Percentiles rank a stretch among this genome's conserved stretches.
phyloP scores from a whole-genome alignment of 176 grass and related monocot genomes.

The Zea mays region DNA sequence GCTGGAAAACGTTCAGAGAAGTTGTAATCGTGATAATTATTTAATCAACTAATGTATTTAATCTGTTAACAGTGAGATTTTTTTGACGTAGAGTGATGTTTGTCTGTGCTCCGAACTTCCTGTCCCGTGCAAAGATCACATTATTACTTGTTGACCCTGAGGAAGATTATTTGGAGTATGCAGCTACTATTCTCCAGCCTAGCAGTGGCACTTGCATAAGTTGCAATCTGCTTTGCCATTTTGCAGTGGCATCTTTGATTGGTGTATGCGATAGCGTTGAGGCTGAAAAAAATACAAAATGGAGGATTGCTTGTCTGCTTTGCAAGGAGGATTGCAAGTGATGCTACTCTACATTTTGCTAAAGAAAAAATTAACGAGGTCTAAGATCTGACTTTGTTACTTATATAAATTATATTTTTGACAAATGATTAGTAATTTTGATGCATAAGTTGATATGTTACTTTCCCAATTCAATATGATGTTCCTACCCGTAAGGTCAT shows the following conservation, averaged over 20 bases:
- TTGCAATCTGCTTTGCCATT: slow-evolving; percentile 43
- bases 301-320: slow-evolving; percentile 29
- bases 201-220: too few species aligned
- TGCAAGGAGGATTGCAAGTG: slow-evolving; percentile 52
- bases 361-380: too few species aligned
- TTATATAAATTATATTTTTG: too few species aligned
- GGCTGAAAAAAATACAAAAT: slow-evolving; percentile 43
- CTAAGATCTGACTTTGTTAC: too few species aligned
- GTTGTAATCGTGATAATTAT: not conserved
- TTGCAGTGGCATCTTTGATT: slow-evolving; percentile 55
- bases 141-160: too few species aligned
- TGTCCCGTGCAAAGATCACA: not conserved
- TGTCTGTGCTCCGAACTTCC: not conserved
- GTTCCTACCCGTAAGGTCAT: too few species aligned
- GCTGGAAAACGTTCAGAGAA: not conserved
- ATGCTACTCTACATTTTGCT: not conserved
- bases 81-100: not conserved
- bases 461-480: too few species aligned
- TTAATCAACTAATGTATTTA: not conserved
- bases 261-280: slow-evolving; percentile 35
- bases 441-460: too few species aligned
- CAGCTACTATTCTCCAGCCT: too few species aligned
- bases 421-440: too few species aligned
- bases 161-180: too few species aligned
- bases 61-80: not conserved